These are phyloP conservation scores for Diaporthe longicolla DNA, from an alignment of 2,329 filamentous ascomycete genomes.

Conservation along the genomic window DNA sequence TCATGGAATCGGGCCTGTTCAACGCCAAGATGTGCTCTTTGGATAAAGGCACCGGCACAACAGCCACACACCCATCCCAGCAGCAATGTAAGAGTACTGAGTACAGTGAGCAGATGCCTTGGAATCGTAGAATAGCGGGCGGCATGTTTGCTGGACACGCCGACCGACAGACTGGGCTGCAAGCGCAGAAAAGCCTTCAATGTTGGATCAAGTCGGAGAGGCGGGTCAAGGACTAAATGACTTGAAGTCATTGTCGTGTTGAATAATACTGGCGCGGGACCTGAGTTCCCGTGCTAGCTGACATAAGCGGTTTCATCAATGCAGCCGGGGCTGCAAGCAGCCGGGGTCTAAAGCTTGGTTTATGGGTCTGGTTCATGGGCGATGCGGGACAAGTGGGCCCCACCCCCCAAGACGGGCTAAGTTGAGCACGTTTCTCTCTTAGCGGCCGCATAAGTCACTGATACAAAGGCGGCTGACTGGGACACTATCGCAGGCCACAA, in stretches of 20 bases:
- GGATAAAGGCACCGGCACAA: conserved; percentile 21
- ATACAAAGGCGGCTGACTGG: too few relatives aligned
- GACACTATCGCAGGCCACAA: not conserved
- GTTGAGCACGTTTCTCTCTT: conserved; percentile 28
- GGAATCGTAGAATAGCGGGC: not conserved
- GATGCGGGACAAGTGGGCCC: not conserved
- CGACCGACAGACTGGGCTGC: not conserved
- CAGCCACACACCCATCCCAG: not conserved
- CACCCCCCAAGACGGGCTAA: not conserved
- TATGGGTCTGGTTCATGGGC: conserved; percentile 20
- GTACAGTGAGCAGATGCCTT: not conserved
- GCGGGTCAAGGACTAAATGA: not conserved
- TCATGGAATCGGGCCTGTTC: not conserved
- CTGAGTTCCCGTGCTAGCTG: not conserved
- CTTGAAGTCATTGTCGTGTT: not conserved
- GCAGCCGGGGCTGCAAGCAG: not conserved
- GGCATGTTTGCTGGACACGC: not conserved
- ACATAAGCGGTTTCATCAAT: conserved; percentile 23
- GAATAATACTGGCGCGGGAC: not conserved
- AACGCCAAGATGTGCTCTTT: conserved; percentile 16
- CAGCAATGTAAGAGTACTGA: not conserved
- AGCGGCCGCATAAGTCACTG: not conserved
- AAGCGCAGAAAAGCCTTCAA: too few relatives aligned
- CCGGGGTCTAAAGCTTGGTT: conserved; percentile 22
- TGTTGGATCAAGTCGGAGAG: not conserved